A percentile compares a stretch with the other conserved stretches of the same genome.
Conservation (phyloP, 1,139 yeast species). For the Taphrina flavorubra region DNA sequence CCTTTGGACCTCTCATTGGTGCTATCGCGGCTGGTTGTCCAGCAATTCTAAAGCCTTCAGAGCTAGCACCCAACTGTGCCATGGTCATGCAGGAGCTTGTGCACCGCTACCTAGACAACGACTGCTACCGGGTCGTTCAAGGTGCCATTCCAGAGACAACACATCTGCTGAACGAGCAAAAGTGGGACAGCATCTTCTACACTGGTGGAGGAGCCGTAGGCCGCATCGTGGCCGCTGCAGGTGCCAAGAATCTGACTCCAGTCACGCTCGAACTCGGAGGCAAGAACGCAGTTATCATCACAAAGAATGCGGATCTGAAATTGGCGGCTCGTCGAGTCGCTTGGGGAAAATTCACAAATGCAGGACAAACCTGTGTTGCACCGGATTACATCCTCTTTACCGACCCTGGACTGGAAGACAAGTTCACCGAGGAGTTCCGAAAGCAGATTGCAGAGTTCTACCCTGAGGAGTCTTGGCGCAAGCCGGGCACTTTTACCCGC, state of each 20-base stretch:
- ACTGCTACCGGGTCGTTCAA: conserved; percentile 39
- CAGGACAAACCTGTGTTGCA: conserved; percentile 85
- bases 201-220: conserved; percentile 77
- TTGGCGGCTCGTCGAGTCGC: conserved; percentile 62
- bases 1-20: conserved; percentile 72
- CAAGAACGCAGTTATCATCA: conserved; percentile 76
- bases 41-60: conserved; percentile 81
- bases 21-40: conserved; percentile 90
- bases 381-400: conserved; percentile 78
- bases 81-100: conserved; percentile 53
- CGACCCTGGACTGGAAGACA: conserved; percentile 60
- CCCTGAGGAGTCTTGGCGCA: conserved; percentile 49
- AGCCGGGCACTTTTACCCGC: conserved; percentile 60
- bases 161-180: conserved; percentile 29
- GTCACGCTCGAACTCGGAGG: conserved; percentile 82
- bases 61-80: conserved; percentile 70
- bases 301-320: conserved; percentile 68
- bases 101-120: conserved; percentile 26
- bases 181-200: conserved; percentile 51
- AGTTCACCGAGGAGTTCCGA: conserved; percentile 59
- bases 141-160: conserved; percentile 41
- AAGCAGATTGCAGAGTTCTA: conserved; percentile 59
- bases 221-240: conserved; percentile 66
- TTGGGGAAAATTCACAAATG: conserved; percentile 69
- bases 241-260: conserved; percentile 70